Percentiles rank a stretch among this genome's conserved stretches.
These are phyloP conservation scores for Chlorella ohadii DNA, from an alignment of 139 green algal genomes.

Conservation along the genomic window DNA sequence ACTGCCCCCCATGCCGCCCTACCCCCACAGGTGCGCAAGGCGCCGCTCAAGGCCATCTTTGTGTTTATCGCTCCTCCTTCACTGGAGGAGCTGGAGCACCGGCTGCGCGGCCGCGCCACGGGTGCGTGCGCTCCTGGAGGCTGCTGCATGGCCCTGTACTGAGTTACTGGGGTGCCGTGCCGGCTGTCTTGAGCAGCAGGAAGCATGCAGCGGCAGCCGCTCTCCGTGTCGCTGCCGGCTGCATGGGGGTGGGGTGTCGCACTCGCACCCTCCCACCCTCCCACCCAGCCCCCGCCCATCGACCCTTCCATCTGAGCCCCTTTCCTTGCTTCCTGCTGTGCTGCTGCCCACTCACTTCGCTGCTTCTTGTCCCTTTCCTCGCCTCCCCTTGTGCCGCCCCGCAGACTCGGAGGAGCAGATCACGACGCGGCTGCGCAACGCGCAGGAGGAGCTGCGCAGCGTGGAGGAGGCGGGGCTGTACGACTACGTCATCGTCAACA, in stretches of 20 bases:
- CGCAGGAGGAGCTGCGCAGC: conserved; percentile 66
- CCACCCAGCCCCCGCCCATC: too few relatives aligned
- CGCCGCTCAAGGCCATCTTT: conserved; percentile 72
- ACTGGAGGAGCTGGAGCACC: conserved; percentile 74
- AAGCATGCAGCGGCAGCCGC: too few relatives aligned
- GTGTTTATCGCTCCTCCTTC: conserved; percentile 88
- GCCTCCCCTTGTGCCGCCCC: background rate
- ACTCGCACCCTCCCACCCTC: too few relatives aligned
- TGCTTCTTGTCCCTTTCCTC: background rate
- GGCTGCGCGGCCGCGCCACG: conserved; percentile 79
- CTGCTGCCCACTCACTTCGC: background rate
- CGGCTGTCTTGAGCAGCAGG: too few relatives aligned
- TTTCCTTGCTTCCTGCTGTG: background rate
- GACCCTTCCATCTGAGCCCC: too few relatives aligned
- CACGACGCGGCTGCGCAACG: conserved; percentile 66
- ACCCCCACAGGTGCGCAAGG: conserved; percentile 44
- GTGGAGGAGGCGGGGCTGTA: conserved; percentile 67
- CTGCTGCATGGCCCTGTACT: too few relatives aligned
- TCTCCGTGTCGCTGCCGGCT: too few relatives aligned
- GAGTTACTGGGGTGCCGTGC: too few relatives aligned
- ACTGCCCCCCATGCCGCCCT: background rate
- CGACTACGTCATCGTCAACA: conserved; percentile 79
- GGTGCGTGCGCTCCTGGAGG: background rate
- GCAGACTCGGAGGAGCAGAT: conserved; percentile 83
- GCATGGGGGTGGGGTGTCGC: too few relatives aligned